Evolutionary conservation across 345 rosid species (phyloP).

Genomic region (Lepidium africanum): DNA sequence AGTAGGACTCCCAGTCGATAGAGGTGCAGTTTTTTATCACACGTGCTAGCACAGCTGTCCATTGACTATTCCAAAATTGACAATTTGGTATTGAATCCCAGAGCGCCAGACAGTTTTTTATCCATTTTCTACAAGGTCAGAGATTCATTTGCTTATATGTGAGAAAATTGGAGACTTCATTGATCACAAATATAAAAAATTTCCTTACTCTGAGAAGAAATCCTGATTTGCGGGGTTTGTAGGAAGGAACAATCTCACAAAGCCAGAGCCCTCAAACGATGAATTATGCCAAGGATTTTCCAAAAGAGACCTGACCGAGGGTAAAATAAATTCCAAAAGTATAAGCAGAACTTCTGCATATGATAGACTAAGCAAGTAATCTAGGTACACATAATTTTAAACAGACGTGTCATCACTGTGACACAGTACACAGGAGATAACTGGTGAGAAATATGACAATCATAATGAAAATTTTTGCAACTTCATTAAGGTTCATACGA

Average conservation of each 20-base stretch:
- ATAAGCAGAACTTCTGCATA: not conserved
- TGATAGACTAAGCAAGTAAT: slow-evolving; percentile 6
- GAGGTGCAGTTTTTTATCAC: slow-evolving; percentile 69
- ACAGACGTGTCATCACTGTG: not conserved
- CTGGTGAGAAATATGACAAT: not conserved
- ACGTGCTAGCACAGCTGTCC: slow-evolving; percentile 85
- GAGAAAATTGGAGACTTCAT: slow-evolving; percentile 8
- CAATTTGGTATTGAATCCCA: slow-evolving; percentile 97
- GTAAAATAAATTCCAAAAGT: slow-evolving; percentile 7
- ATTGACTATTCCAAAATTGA: slow-evolving; percentile 97
- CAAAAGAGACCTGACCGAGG: slow-evolving; percentile 58
- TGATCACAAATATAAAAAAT: not conserved
- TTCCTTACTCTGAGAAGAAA: slow-evolving; percentile 77
- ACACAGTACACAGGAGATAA: not conserved
- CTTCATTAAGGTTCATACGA: not conserved
- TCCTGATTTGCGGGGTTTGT: slow-evolving; percentile 77
- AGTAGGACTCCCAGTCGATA: slow-evolving; percentile 74
- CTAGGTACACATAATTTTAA: not conserved
- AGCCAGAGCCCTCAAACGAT: slow-evolving; percentile 94
- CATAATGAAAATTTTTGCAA: not conserved
- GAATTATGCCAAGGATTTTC: slow-evolving; percentile 99
- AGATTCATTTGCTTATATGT: slow-evolving; percentile 1
- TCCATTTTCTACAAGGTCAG: slow-evolving; percentile 64
- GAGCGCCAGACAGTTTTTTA: slow-evolving; percentile 51
- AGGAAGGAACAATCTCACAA: slow-evolving; percentile 88